Evolutionary conservation across 2,329 filamentous ascomycete genomes (phyloP).

Genomic region (Aaosphaeria pasadenensis): DNA sequence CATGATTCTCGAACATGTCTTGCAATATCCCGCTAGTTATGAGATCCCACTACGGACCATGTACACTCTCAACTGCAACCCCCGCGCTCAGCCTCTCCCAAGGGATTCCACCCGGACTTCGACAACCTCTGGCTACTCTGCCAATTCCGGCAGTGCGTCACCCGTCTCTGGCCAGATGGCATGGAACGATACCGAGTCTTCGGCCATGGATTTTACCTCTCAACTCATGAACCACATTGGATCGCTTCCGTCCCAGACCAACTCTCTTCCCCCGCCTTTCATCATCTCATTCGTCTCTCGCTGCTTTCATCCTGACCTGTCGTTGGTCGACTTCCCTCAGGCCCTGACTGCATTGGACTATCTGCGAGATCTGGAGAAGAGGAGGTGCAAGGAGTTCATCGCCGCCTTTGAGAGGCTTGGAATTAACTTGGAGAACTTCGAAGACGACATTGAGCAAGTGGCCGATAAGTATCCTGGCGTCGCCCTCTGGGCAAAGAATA

Average conservation of each 20-base stretch:
- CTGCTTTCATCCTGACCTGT: constrained; percentile 56
- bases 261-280: constrained; percentile 60
- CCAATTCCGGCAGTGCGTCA: constrained; percentile 35
- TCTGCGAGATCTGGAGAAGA: constrained; percentile 60
- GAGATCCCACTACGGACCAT: constrained; percentile 66
- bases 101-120: constrained; percentile 25
- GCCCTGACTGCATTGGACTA: constrained; percentile 65
- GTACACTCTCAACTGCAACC: constrained; percentile 63
- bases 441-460: constrained; percentile 47
- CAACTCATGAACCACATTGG: constrained; percentile 56
- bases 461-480: constrained; percentile 53
- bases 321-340: constrained; percentile 63
- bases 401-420: constrained; percentile 54
- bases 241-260: constrained; percentile 58
- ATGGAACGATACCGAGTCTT: constrained; percentile 31
- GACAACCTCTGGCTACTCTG: constrained; percentile 24
- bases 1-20: constrained; percentile 43
- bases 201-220: constrained; percentile 48
- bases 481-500: constrained; percentile 53
- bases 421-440: constrained; percentile 48
- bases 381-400: constrained; percentile 57
- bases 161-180: constrained; percentile 26
- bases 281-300: constrained; percentile 60
- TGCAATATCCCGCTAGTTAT: constrained; percentile 61
- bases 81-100: constrained; percentile 43